These are phyloP conservation scores for Podaxis sp. DNA, from an alignment of 768 basidiomycete species.

Conservation along the genomic window DNA sequence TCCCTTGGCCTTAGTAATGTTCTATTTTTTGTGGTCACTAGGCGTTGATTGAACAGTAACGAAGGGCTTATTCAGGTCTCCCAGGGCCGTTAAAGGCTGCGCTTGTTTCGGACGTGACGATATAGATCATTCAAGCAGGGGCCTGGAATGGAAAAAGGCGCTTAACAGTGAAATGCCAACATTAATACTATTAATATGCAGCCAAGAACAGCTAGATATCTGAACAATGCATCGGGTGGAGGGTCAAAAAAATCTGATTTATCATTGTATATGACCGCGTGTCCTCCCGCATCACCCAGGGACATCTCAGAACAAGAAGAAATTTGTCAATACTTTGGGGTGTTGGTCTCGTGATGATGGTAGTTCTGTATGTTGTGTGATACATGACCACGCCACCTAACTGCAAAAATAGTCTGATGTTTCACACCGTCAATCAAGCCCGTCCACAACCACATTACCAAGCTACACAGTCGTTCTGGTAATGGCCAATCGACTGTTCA, in stretches of 20 bases:
- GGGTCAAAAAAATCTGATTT: background rate
- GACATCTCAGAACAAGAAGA: background rate
- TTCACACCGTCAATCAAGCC: background rate
- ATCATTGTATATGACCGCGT: background rate
- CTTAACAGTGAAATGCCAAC: no score
- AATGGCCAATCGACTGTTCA: background rate
- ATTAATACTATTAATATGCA: background rate
- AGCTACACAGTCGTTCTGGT: background rate
- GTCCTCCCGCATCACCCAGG: background rate
- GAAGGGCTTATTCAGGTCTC: background rate
- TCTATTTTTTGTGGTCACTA: background rate
- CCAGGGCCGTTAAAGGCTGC: background rate
- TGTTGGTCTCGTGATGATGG: background rate
- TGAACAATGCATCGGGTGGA: background rate
- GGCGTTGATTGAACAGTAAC: background rate
- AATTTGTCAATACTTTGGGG: background rate
- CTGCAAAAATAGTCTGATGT: background rate
- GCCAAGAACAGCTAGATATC: background rate
- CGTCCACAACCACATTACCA: background rate
- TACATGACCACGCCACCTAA: background rate
- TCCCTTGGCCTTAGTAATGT: background rate
- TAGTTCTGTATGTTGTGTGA: background rate
- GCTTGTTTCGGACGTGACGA: background rate
- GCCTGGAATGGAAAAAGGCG: no score
- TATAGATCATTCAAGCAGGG: background rate